Conservation (phyloP, 805 yeast genomes). For the Candida multigemmis region DNA sequence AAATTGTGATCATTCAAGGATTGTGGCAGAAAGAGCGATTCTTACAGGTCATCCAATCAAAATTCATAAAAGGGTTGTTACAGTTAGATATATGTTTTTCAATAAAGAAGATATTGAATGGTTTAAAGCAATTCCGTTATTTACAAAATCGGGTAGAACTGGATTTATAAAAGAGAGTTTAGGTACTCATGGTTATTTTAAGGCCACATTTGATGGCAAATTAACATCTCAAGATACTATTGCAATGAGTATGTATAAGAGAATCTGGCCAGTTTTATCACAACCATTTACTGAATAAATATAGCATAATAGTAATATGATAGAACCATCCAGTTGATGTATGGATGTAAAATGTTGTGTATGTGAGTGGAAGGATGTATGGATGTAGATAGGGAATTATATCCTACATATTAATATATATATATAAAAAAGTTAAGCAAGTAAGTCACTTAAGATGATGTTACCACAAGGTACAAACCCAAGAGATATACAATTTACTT, state of each 20-base stretch:
- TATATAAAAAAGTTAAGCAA: too few species aligned
- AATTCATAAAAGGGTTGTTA: slow-evolving; percentile 86
- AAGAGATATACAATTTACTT: slow-evolving; percentile 20
- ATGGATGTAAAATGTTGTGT: too few species aligned
- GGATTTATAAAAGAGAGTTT: slow-evolving; percentile 92
- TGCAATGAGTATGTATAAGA: slow-evolving; percentile 88
- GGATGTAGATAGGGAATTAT: too few species aligned
- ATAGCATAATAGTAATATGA: slow-evolving; percentile 2
- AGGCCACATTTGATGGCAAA: slow-evolving; percentile 89
- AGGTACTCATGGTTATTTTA: slow-evolving; percentile 98
- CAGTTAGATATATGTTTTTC: slow-evolving; percentile 96
- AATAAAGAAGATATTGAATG: slow-evolving; percentile 79
- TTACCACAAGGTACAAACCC: slow-evolving; percentile 15
- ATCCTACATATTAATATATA: too few species aligned
- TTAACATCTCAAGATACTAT: slow-evolving; percentile 86
- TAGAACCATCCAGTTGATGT: too few species aligned
- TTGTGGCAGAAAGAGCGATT: slow-evolving; percentile 79
- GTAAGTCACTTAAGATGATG: slow-evolving; percentile 5
- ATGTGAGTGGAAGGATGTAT: too few species aligned
- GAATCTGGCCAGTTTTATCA: slow-evolving; percentile 74
- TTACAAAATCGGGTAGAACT: slow-evolving; percentile 85
- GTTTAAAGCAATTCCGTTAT: slow-evolving; percentile 86
- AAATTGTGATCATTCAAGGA: slow-evolving; percentile 76
- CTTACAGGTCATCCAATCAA: slow-evolving; percentile 93
- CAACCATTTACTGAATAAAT: slow-evolving; percentile 1